Base-by-base conservation (phyloP, 2,329 filamentous ascomycete species). In the Ophiostoma piceae region DNA sequence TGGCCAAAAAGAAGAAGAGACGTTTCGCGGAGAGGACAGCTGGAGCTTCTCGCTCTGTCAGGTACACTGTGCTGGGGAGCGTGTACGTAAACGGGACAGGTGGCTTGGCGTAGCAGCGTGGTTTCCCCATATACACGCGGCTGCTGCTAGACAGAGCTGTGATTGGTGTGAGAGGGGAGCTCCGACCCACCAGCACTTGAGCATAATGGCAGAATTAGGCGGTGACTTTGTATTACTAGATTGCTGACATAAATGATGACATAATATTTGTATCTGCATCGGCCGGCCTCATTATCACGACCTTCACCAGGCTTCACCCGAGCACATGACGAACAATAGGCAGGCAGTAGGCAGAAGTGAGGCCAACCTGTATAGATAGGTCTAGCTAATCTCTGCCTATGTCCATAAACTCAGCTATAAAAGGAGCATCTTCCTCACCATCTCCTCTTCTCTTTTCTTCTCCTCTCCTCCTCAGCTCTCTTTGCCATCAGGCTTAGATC, bases 401-500 rank as follows among this genome's bases (percentile, higher is more conserved):
- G 8, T 35, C 35, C 8, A 29, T 35, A 35, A 35, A 35, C 2
- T 6, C 8, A 35, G 22, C 9, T 54, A 54, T 57, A 57, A 26
- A 57, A 26, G 16, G n/a, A 26, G 4, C 8, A n/a, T 2, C 22
- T 2, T 16, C 11, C 8, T 12, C 51, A 6, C 7, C 7, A 16
- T 9, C 14, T 51, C 19, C 1, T 2, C 2, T 8, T n/a, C 51
- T 0, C 9, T 26, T 9, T 12, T 11, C 51, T 26, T 54, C n/a
- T 54, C 22, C n/a, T 54, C 51, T 54, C 22, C 47, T 54, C 51
- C n/a, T 22, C 51, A 54, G 81, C 82, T 83, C 81, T 83, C 82
- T 84, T 84, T 83, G 81, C 80, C 80, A 79, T 84, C 84, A 87
- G 85, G 87, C 87, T 91, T 91, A 92, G 90, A 92, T 92, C 90